A percentile compares a stretch with the other conserved stretches of the same genome.
These are phyloP conservation scores for Plectosphaerella sp. DNA, from an alignment of 2,329 filamentous ascomycete species.

Conservation along the genomic window DNA sequence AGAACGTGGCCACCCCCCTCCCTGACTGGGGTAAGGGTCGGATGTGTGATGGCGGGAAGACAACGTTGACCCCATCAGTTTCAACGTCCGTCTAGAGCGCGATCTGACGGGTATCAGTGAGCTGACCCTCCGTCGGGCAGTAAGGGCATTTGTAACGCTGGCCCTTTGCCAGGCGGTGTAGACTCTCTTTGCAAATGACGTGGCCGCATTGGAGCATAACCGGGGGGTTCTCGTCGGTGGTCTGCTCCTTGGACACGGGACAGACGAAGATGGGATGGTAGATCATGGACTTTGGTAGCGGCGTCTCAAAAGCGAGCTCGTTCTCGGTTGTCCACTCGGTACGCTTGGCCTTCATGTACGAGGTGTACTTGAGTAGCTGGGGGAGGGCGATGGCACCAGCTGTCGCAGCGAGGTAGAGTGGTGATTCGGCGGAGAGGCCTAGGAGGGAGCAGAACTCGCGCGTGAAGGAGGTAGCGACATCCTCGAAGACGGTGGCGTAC, in stretches of 20 bases:
- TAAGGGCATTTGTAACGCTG: conserved; percentile 92
- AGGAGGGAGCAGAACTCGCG: conserved; percentile 92
- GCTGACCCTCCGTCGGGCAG: conserved; percentile 78
- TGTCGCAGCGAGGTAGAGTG: conserved; percentile 87
- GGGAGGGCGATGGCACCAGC: conserved; percentile 90
- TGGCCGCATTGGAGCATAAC: conserved; percentile 98
- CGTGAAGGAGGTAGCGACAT: conserved; percentile 83
- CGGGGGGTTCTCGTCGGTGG: conserved; percentile 85
- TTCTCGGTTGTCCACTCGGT: conserved; percentile 93
- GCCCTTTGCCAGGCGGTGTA: conserved; percentile 76
- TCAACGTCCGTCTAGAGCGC: conserved; percentile 42
- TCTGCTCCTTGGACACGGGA: conserved; percentile 94
- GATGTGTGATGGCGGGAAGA: too few species aligned
- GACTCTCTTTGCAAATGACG: conserved; percentile 80
- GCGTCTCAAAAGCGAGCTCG: conserved; percentile 77
- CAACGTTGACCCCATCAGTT: background rate
- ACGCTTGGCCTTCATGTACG: conserved; percentile 80
- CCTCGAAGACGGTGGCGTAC: conserved; percentile 65
- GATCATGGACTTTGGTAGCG: conserved; percentile 54
- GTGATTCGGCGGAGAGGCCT: conserved; percentile 84
- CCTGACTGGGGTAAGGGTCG: too few species aligned
- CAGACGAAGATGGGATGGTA: conserved; percentile 99
- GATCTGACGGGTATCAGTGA: conserved; percentile 72
- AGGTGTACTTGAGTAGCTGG: conserved; percentile 80
- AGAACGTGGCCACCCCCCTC: background rate